Percentiles rank a stretch among this genome's conserved stretches.
Conservation (phyloP, 2,329 filamentous ascomycete species). For the Fusarium siculi region DNA sequence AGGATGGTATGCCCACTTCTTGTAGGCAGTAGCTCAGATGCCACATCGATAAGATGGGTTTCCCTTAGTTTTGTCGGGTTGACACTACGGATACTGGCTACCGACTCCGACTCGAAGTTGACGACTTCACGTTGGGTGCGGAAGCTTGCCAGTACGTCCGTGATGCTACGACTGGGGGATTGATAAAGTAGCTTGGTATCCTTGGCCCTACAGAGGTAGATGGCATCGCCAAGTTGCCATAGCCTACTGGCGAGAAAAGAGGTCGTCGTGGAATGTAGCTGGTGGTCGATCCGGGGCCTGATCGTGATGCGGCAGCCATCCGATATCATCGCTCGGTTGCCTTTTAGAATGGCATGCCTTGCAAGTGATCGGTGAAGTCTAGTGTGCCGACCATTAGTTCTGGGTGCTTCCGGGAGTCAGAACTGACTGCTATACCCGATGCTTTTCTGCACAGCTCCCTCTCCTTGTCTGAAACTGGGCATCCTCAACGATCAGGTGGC, state of each 20-base stretch:
- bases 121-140: background rate
- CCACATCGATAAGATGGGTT: background rate
- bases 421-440: accelerated
- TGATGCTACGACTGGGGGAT: background rate
- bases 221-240: background rate
- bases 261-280: background rate
- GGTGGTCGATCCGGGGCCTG: background rate
- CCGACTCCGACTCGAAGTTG: background rate
- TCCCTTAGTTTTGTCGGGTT: background rate
- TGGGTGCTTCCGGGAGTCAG: accelerated
- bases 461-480: accelerated
- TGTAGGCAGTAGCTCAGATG: background rate
- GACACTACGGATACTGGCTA: background rate
- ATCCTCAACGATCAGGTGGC: accelerated
- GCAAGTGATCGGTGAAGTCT: accelerated
- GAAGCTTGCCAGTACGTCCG: background rate
- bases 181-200: background rate
- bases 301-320: background rate
- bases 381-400: accelerated
- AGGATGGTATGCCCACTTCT: background rate
- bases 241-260: background rate
- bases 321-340: background rate
- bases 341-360: accelerated
- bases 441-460: background rate
- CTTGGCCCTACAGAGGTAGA: background rate